phyloP scores from a whole-genome alignment of 495 filamentous ascomycete genomes.

The Penicillium canariense region DNA sequence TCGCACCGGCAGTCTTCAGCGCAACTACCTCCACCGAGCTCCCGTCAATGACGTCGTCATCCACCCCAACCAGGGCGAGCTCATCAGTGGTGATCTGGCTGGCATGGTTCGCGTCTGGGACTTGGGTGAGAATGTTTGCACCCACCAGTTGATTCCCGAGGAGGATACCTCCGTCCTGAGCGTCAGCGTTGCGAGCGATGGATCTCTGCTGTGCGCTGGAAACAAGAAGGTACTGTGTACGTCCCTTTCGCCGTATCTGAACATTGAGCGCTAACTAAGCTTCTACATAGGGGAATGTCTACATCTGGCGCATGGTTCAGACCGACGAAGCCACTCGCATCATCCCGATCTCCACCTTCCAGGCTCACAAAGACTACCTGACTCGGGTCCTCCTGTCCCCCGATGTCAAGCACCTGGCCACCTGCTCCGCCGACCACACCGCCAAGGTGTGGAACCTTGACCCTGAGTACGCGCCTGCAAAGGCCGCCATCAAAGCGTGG shows the following conservation, averaged over 20 bases:
- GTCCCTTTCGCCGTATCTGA: not conserved
- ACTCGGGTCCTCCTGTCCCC: slow-evolving; percentile 94
- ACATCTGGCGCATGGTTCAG: slow-evolving; percentile 91
- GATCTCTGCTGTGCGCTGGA: slow-evolving; percentile 89
- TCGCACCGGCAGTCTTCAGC: slow-evolving; percentile 77
- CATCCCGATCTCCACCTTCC: slow-evolving; percentile 87
- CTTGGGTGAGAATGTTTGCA: slow-evolving; percentile 92
- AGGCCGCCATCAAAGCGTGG: slow-evolving; percentile 38
- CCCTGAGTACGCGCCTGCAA: slow-evolving; percentile 46
- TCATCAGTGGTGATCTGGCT: slow-evolving; percentile 90
- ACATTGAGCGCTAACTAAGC: not conserved
- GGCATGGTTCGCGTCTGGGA: slow-evolving; percentile 97
- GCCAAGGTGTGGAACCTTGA: slow-evolving; percentile 96
- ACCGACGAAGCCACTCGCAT: slow-evolving; percentile 81
- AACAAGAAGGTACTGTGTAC: slow-evolving; percentile 70
- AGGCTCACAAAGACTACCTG: slow-evolving; percentile 89
- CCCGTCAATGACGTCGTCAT: slow-evolving; percentile 93
- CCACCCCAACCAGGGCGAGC: slow-evolving; percentile 96
- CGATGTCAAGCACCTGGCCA: slow-evolving; percentile 95
- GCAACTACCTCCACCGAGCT: slow-evolving; percentile 84
- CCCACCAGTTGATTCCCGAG: slow-evolving; percentile 93
- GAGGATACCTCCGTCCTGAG: slow-evolving; percentile 90
- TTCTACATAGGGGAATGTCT: slow-evolving; percentile 79
- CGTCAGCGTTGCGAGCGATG: slow-evolving; percentile 94
- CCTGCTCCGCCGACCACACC: slow-evolving; percentile 95